phyloP scores from a whole-genome alignment of 352 stramenopile genomes.

The Globisporangium splendens region DNA sequence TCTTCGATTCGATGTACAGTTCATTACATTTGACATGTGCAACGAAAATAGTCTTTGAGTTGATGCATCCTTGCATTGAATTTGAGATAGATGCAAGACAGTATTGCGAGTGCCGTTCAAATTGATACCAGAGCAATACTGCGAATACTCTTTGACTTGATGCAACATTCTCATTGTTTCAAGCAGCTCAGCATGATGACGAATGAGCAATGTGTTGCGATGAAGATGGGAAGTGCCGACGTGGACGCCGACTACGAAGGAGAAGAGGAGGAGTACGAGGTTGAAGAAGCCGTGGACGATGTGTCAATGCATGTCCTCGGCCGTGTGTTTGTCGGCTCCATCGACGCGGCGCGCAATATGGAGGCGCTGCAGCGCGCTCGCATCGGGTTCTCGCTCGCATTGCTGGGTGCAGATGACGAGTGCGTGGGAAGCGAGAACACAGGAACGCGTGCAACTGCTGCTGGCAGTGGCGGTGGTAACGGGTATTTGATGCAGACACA shows the following conservation, averaged over 20 bases:
- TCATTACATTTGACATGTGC: no score
- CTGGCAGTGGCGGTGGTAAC: background rate
- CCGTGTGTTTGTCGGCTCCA: conserved; percentile 56
- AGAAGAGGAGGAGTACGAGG: conserved; percentile 39
- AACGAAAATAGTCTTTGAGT: no score
- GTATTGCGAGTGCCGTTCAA: no score
- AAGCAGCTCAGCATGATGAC: background rate
- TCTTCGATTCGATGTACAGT: no score
- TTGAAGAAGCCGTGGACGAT: conserved; percentile 60
- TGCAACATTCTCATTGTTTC: no score
- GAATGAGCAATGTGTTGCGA: background rate
- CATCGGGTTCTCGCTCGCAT: conserved; percentile 37
- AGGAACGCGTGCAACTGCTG: background rate
- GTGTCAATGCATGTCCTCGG: conserved; percentile 45
- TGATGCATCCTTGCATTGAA: no score
- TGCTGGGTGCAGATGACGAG: conserved; percentile 24
- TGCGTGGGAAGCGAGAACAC: background rate
- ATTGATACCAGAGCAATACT: no score
- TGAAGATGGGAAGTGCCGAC: background rate
- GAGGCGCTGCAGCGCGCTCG: conserved; percentile 25
- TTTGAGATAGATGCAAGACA: no score
- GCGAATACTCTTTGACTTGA: no score
- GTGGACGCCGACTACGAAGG: background rate
- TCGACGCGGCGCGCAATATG: conserved; percentile 60
- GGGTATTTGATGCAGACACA: background rate